Conservation (phyloP, 306 rosid species). For the Cicer bijugum region DNA sequence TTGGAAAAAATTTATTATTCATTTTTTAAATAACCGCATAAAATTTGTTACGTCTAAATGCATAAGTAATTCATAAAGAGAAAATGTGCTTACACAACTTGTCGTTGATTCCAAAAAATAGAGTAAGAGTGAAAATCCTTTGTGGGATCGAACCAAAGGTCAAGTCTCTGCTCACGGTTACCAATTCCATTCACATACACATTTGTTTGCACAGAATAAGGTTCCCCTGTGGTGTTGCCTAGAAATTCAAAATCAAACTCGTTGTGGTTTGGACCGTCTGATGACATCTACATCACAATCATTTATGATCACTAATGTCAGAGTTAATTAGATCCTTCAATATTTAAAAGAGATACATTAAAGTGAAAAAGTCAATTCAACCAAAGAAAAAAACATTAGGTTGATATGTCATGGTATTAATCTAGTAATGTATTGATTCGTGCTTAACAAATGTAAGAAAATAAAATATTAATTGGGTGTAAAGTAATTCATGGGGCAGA, state of each 20-base stretch:
- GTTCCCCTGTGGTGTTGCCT: slow-evolving; percentile 89
- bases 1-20: neutral
- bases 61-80: neutral
- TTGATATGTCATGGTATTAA: neutral
- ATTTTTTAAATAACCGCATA: neutral
- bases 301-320: slow-evolving; percentile 28
- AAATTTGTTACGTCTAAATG: no score
- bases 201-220: slow-evolving; percentile 84
- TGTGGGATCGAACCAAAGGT: slow-evolving; percentile 96
- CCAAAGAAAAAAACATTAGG: neutral
- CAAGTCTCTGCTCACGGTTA: slow-evolving; percentile 83
- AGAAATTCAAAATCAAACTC: slow-evolving; percentile 93
- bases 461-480: slow-evolving; percentile 36
- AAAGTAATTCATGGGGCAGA: slow-evolving; percentile 37
- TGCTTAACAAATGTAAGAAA: slow-evolving; percentile 42
- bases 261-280: slow-evolving; percentile 82
- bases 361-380: slow-evolving; percentile 27
- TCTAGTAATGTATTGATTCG: neutral
- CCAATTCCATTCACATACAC: slow-evolving; percentile 87
- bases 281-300: slow-evolving; percentile 67
- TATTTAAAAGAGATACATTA: neutral
- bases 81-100: slow-evolving; percentile 74
- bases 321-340: slow-evolving; percentile 29
- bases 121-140: slow-evolving; percentile 79
- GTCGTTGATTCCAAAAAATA: slow-evolving; percentile 87